Base-by-base conservation (phyloP, 2,329 filamentous ascomycete species). In the Calonectria honghensis region DNA sequence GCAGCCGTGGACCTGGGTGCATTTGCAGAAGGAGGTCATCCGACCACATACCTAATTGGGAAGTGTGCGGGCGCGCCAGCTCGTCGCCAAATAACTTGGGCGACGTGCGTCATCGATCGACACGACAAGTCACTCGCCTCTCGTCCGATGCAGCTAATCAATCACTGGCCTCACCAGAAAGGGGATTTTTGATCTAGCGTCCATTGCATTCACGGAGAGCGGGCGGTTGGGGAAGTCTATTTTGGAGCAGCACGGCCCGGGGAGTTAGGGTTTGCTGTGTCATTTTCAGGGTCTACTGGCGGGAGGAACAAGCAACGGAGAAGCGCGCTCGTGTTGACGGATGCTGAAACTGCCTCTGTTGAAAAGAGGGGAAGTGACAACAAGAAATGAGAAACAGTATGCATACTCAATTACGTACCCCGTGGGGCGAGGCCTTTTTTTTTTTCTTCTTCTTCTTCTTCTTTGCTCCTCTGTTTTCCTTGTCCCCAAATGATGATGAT, bases 41-140 rank as follows among this genome's bases (percentile, higher is more conserved):
- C 29, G 61, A 65, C 39, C 61, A 65, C 41, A 65, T 65, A 50
- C 61, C 61, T 27, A 50, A 65, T 65, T 14, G 29, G 61, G 61
- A 39, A 50, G 39, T 50, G 61, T 50, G 61, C 61, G 29, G 61
- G 27, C 61, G 61, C 27, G 11, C 9, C 29, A 32, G 27, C 6
- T 27, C 14, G n/a, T 14, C 7, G 13, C 16, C 37, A 9, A 41
- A 48, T 18, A 13, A 5, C 6, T 11, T 32, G 32, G 61, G 32
- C 31, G 61, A 48, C 10, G 61, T 65, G 61, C 61, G 61, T 65
- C 61, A 65, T 65, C 27, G 61, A 65, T 65, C 61, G 61, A 45
- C 41, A 27, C 20, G 32, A 20, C 27, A n/a, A 48, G 29, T 65
- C 61, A 50, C 61, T 65, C 41, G 41, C 61, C 39, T 29, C 27